These are phyloP conservation scores for Puccinia novopanici DNA, from an alignment of 1,284 basidiomycete species.

Conservation along the genomic window DNA sequence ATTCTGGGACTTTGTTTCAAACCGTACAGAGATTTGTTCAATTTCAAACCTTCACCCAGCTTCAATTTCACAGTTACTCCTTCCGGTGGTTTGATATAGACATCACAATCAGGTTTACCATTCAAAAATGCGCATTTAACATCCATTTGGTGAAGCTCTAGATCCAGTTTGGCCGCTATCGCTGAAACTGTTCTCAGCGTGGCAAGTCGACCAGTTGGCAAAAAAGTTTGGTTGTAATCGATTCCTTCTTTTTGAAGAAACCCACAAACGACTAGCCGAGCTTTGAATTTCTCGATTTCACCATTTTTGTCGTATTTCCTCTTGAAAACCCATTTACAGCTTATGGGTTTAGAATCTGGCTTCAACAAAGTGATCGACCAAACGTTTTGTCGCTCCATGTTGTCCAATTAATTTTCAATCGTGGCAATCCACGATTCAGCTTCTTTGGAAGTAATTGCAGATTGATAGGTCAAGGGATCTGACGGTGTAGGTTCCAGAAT, in stretches of 20 bases:
- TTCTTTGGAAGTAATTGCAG: background rate
- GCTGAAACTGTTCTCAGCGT: background rate
- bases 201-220: background rate
- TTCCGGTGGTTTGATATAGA: background rate
- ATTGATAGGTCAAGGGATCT: background rate
- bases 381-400: background rate
- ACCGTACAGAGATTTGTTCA: slow-evolving; percentile 26
- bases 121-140: slow-evolving; percentile 28
- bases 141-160: slow-evolving; percentile 19
- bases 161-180: background rate
- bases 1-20: slow-evolving; percentile 25
- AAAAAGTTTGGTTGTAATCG: slow-evolving; percentile 9
- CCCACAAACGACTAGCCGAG: slow-evolving; percentile 8
- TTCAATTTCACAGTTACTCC: background rate
- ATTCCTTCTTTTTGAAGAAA: slow-evolving; percentile 42
- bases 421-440: background rate
- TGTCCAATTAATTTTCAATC: background rate
- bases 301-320: slow-evolving; percentile 19
- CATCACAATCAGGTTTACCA: slow-evolving; percentile 5
- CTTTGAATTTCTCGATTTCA: slow-evolving; percentile 9
- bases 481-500: background rate
- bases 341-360: background rate
- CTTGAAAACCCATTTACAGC: slow-evolving; percentile 35
- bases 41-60: background rate
- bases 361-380: background rate